Percentiles rank a stretch among this genome's conserved stretches.
Evolutionary conservation across 495 filamentous ascomycete species (phyloP).

Genomic region (Penicillium cataractarum): DNA sequence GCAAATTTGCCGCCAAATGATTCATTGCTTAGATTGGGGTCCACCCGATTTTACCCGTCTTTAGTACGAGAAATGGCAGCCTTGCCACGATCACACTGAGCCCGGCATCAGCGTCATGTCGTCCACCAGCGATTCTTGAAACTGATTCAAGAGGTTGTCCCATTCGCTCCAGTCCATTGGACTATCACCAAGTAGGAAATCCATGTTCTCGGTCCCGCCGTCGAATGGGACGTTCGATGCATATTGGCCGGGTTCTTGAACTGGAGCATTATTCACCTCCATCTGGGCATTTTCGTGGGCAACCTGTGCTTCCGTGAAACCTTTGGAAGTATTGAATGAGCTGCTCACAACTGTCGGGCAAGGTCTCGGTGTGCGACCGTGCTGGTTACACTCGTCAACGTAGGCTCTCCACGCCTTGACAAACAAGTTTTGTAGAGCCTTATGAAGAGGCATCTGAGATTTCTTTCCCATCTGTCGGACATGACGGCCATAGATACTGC

Average conservation of each 20-base stretch:
- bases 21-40: neutral
- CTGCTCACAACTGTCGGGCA: constrained; percentile 30
- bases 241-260: constrained; percentile 16
- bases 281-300: neutral
- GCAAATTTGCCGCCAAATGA: neutral
- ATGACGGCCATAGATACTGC: constrained; percentile 34
- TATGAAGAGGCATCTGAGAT: constrained; percentile 33
- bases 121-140: constrained; percentile 30
- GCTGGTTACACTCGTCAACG: constrained; percentile 29
- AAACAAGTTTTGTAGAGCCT: constrained; percentile 40
- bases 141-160: constrained; percentile 39
- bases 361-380: constrained; percentile 23
- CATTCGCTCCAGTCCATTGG: constrained; percentile 42
- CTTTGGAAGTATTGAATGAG: constrained; percentile 7
- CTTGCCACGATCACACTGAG: neutral
- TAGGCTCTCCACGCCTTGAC: constrained; percentile 42
- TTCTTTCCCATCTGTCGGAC: constrained; percentile 22
- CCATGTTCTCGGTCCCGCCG: constrained; percentile 10
- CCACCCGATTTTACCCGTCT: neutral
- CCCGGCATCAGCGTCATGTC: constrained; percentile 20
- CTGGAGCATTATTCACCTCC: neutral
- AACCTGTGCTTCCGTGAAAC: neutral
- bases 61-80: neutral
- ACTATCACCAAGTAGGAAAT: constrained; percentile 26
- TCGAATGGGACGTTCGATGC: constrained; percentile 4